Evolutionary conservation across 192 early-diverging fungal species (phyloP), one percentile per base, ranked within the genome.

Genomic region (Obelidium mucronatum): DNA sequence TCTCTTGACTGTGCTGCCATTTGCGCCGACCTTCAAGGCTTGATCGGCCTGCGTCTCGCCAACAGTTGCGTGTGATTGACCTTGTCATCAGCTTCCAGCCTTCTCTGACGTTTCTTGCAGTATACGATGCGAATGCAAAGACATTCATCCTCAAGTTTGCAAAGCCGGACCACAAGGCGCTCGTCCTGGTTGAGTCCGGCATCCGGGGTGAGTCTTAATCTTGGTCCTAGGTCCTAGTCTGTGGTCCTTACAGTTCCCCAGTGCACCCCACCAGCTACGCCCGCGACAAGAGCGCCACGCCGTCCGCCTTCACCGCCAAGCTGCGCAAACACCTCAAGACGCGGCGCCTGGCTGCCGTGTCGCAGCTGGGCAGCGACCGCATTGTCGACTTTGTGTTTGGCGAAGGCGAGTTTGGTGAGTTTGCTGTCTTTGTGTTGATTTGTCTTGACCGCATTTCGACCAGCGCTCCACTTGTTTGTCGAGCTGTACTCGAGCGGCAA

Each of bases 121-220:
- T 98, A n/a, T 99, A 98, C 80, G 96, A 98, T 84, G 88, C 96
- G 74, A 96, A 94, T 67, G 68, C 86, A 5, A 92, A 93, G 80
- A 97, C 95, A 59, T 94, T 93, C 75, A 84, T 99, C 26, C 87
- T 97, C 80, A 98, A 97, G 77, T 98, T 99, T 66, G 90, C 94
- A 71, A 90, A 91, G 83, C 92, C 93, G n/a, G 95, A 97, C 66
- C 63, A 79, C 71, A 97, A 98, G 70, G 93, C 95, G 70, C 82
- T 96, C 33, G 86, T 99, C 1, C 80, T 99, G 39, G 84, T 99
- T 40, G 97, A 99, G 79, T 94, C 94, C 0, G 97, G 97, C 30
- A 94, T 94, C 53, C 92, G 97, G 44, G 33, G 70, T 73, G 3
- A 17, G 70, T 64, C 4, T 37, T 22, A 64, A 37, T 4, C 17